A percentile compares a stretch with the other conserved stretches of the same genome.
Evolutionary conservation across 768 basidiomycete species (phyloP).

Genomic region (Gelatoporia subvermispora): DNA sequence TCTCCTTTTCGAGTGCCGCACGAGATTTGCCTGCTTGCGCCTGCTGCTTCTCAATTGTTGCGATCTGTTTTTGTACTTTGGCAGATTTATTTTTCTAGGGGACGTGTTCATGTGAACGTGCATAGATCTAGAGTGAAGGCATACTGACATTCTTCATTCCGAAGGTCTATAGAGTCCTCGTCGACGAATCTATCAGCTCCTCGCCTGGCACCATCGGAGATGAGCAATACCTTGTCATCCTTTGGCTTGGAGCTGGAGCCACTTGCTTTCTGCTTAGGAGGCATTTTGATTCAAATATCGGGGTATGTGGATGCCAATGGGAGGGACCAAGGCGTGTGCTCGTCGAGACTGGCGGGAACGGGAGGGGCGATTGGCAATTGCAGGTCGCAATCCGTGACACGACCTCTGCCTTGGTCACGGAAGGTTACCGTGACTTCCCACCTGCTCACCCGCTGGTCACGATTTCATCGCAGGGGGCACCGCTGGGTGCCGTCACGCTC

Average conservation of each 20-base stretch:
- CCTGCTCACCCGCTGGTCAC: no score
- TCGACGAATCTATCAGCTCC: slow-evolving; percentile 24
- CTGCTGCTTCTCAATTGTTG: slow-evolving; percentile 74
- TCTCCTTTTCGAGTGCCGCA: slow-evolving; percentile 77
- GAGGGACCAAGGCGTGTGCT: no score
- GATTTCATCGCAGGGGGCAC: no score
- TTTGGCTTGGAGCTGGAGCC: slow-evolving; percentile 61
- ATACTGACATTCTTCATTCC: slow-evolving; percentile 79
- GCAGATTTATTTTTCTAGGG: slow-evolving; percentile 88
- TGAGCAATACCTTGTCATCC: slow-evolving; percentile 66
- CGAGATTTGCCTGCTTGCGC: slow-evolving; percentile 74
- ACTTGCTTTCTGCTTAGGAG: slow-evolving; percentile 71
- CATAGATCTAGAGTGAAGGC: no score
- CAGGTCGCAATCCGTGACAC: no score
- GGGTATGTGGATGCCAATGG: background rate
- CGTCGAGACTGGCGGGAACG: no score
- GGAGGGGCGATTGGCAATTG: no score
- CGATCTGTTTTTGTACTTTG: slow-evolving; percentile 85
- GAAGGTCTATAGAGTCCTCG: slow-evolving; percentile 56
- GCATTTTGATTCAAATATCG: slow-evolving; percentile 42
- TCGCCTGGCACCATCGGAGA: slow-evolving; percentile 15
- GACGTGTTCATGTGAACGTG: background rate
- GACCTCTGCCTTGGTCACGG: no score
- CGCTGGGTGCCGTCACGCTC: no score
- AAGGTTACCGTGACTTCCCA: no score